Evolutionary conservation across 805 yeast genomes (phyloP), one percentile per base, ranked within the genome.

Genomic region (Starmerella ratchasimensis): DNA sequence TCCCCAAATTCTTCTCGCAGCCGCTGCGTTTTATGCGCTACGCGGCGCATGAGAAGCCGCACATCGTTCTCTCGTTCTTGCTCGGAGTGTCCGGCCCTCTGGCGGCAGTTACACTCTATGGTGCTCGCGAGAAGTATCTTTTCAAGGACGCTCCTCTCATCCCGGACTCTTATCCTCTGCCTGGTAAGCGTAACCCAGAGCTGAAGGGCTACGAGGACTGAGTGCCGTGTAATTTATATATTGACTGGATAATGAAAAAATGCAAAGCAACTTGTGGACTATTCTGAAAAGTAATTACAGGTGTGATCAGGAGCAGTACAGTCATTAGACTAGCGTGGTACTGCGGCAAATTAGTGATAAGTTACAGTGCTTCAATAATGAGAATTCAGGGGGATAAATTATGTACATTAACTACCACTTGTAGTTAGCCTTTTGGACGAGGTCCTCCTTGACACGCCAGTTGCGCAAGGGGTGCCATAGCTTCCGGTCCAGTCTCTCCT

Each of bases 1-100:
- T 41, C 26, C 53, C 57, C 30, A 44, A 49, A 31, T 55, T 57
- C 51, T 57, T 58, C 59, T 46, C 49, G 35, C 54, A 51, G 42
- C 62, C 62, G 22, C 22, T 55, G 25, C 39, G 55, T 50, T 58
- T 46, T 40, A 68, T 47, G 34, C 76, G 86, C 56, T 79, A 72
- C 61, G 76, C 74, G 49, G 80, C 86, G 18, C 78, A 79, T 61
- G 71, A 71, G 48, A 72, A 74, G 55, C 93, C 93, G 29, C 82
- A 79, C 59, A 63, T 78, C 46, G 75, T 79, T 55, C 74, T 67
- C 53, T 65, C 83, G 21, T 68, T 72, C 16, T 64, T 65, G 26
- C 64, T 80, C 51, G 93, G 84, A 6, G 54, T 72, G 29, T 55
- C 76, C 34, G 83, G 80, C 4, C 88, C 90, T 10, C 58, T 73